Evolutionary conservation across 495 filamentous ascomycete genomes (phyloP), one percentile per base, ranked within the genome.

Genomic region (Rhypophila decipiens): DNA sequence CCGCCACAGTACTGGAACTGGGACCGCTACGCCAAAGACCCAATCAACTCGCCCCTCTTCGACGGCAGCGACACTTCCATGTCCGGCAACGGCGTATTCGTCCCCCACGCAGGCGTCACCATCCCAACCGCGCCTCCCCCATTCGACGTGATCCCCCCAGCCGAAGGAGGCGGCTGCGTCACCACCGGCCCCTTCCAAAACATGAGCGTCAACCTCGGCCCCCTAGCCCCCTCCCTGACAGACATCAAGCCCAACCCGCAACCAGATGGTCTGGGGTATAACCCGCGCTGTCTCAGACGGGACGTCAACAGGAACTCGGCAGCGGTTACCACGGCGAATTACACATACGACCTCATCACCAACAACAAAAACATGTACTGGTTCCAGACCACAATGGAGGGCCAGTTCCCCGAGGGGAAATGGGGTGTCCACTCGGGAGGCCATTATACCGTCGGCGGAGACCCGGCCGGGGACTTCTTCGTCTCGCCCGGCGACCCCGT

Each of bases 221-320:
- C 56, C 4, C 9, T 58, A 3, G 50, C 50, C 2, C 56, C 50
- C 0, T 65, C 61, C 29, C 77, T 75, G 29, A 74, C 69, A 51
- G 55, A 64, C 1, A 58, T 67, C 42, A 46, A 60, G 24, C 67
- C 60, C 58, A 70, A 70, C 47, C 64, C 68, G 5, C 56, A 44
- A 9, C 22, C 52, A 12, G 60, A 70, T 45, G 67, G 69, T 12
- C 57, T 69, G 2, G 65, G 62, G 2, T 62, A 66, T 57, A 83
- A 83, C 63, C 83, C 80, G 0, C 77, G 83, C 40, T 86, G 86
- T 49, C 61, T 89, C 39, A 73, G 65, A 33, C 77, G 86, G 11
- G 85, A 87, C 54, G 64, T 90, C 48, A 77, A 75, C 44, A 59
- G 71, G 12, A 63, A 67, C 15, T 74, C 72, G 33, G 69, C 70